Percentiles rank a stretch among this genome's conserved stretches.
phyloP scores from a whole-genome alignment of 768 basidiomycete genomes.

The Strobilomyces confusus region DNA sequence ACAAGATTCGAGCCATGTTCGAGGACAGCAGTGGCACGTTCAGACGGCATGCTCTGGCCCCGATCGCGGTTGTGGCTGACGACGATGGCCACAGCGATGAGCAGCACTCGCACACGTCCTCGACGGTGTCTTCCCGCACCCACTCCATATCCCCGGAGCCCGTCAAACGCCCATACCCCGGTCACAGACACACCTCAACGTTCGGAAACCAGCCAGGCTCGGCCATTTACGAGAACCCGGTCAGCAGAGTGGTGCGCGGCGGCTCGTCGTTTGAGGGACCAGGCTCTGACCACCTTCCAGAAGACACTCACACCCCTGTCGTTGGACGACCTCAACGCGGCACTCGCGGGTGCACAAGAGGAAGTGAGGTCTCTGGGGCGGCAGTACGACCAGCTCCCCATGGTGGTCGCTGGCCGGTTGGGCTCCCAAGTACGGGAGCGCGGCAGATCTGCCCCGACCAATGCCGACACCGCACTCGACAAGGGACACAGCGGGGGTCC shows the following conservation, averaged over 20 bases:
- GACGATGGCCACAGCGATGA: conserved; percentile 21
- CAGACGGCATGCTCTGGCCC: too few relatives aligned
- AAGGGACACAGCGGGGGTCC: too few relatives aligned
- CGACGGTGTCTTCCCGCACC: conserved; percentile 8
- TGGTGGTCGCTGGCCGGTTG: conserved; percentile 14
- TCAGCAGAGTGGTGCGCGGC: conserved; percentile 8
- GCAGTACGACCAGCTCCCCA: conserved; percentile 24
- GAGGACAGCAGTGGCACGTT: too few relatives aligned
- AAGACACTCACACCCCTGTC: conserved; percentile 10
- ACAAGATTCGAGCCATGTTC: conserved; percentile 30
- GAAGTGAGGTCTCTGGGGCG: conserved; percentile 25
- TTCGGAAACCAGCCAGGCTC: conserved; percentile 18
- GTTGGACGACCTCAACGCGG: conserved; percentile 24
- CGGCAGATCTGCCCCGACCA: too few relatives aligned
- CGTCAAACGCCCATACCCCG: neutral
- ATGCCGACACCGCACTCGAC: neutral
- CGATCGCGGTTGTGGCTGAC: neutral
- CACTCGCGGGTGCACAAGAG: conserved; percentile 19
- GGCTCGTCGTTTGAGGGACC: conserved; percentile 1
- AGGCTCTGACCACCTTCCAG: conserved; percentile 10
- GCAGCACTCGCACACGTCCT: conserved; percentile 2
- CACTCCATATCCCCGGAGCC: conserved; percentile 17
- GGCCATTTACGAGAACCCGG: conserved; percentile 8
- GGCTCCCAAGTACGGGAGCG: conserved; percentile 2
- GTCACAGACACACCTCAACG: conserved; percentile 24